A percentile compares a stretch with the other conserved stretches of the same genome.
These are phyloP conservation scores for Helotiales sp. DNA, from an alignment of 2,329 filamentous ascomycete species.

Conservation along the genomic window DNA sequence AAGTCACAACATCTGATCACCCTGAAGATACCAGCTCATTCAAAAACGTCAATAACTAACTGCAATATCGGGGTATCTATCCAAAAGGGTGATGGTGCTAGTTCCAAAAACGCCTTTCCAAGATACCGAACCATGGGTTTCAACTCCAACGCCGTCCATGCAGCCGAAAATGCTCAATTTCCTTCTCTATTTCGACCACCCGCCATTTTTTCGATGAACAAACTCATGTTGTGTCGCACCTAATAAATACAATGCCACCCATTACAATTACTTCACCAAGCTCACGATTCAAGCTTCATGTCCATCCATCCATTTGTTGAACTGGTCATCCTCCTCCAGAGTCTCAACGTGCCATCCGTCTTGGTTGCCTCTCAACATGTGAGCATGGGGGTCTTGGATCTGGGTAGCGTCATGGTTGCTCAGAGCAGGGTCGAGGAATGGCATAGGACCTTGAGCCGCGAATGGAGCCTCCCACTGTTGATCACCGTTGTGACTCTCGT, in stretches of 20 bases:
- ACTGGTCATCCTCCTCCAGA: slow-evolving; percentile 40
- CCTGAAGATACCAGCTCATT: background rate
- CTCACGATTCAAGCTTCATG: slow-evolving; percentile 16
- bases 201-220: background rate
- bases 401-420: slow-evolving; percentile 31
- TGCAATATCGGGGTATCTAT: slow-evolving; percentile 9
- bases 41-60: slow-evolving; percentile 12
- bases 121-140: slow-evolving; percentile 7
- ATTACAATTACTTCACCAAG: background rate
- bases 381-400: slow-evolving; percentile 41
- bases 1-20: background rate
- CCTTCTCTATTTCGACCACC: slow-evolving; percentile 11
- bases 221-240: background rate
- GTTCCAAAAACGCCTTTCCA: slow-evolving; percentile 7
- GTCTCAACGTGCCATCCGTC: slow-evolving; percentile 43
- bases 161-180: slow-evolving; percentile 22
- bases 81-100: slow-evolving; percentile 15
- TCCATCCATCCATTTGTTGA: slow-evolving; percentile 45
- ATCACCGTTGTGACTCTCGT: slow-evolving; percentile 30
- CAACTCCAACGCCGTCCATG: slow-evolving; percentile 27
- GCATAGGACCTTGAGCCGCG: slow-evolving; percentile 29
- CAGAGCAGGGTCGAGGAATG: slow-evolving; percentile 36
- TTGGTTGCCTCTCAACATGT: slow-evolving; percentile 39
- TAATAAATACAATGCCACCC: background rate
- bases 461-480: slow-evolving; percentile 33